Conservation (phyloP, 2,329 filamentous ascomycete genomes). For the Penicillium sp. region DNA sequence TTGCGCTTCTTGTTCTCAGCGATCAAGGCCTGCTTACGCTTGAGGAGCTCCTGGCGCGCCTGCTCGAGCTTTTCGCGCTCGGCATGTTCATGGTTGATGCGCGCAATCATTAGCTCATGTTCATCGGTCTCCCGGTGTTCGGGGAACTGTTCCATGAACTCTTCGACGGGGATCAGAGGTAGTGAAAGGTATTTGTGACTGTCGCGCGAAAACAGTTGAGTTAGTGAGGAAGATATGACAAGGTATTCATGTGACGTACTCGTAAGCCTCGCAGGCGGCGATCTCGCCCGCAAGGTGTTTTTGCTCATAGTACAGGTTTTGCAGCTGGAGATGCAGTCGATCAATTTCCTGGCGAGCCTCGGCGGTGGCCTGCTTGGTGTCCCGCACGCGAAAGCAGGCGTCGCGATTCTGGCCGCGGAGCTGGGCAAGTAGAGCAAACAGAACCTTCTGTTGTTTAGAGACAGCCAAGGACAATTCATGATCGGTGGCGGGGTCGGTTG, state of each 20-base stretch:
- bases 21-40: constrained; percentile 64
- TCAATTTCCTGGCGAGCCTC: constrained; percentile 89
- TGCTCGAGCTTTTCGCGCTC: constrained; percentile 82
- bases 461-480: constrained; percentile 55
- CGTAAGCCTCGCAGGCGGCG: constrained; percentile 79
- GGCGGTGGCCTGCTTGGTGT: constrained; percentile 79
- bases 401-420: constrained; percentile 77
- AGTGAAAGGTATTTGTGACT: constrained; percentile 78
- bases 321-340: constrained; percentile 80
- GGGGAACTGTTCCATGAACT: constrained; percentile 72
- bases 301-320: constrained; percentile 96
- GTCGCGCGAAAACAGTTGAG: neutral
- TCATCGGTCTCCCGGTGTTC: constrained; percentile 68
- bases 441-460: constrained; percentile 70
- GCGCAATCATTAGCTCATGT: constrained; percentile 77
- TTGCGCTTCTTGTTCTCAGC: constrained; percentile 86
- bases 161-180: constrained; percentile 74
- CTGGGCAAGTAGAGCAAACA: constrained; percentile 72
- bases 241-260: constrained; percentile 49
- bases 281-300: constrained; percentile 87
- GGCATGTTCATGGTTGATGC: constrained; percentile 83
- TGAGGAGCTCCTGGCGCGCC: constrained; percentile 70
- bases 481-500: constrained; percentile 42
- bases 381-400: constrained; percentile 72
- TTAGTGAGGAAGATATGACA: constrained; percentile 6